Evolutionary conservation across 2,329 filamentous ascomycete species (phyloP).

Genomic region (Aspergillus terreus): DNA sequence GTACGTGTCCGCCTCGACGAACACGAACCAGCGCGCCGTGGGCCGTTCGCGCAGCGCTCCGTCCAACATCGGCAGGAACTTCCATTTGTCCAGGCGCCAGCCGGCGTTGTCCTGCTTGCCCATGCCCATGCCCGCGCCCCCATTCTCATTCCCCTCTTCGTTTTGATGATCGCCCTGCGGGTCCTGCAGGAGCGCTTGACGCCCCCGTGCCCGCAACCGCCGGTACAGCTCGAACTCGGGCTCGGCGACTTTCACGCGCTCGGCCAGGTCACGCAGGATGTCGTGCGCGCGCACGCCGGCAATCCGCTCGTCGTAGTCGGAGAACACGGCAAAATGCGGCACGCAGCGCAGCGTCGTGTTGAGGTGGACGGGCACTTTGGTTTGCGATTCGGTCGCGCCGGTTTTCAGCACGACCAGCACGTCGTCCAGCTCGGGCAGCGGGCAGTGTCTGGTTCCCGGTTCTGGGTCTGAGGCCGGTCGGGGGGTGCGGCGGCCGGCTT

Average conservation of each 20-base stretch:
- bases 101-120: conserved; percentile 35
- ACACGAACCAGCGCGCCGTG: conserved; percentile 54
- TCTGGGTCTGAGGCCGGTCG: no score
- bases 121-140: no score
- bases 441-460: neutral
- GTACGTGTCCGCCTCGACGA: conserved; percentile 56
- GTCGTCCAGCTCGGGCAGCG: conserved; percentile 15
- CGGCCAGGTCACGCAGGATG: conserved; percentile 22
- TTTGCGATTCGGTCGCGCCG: conserved; percentile 24
- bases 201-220: conserved; percentile 38
- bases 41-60: conserved; percentile 41
- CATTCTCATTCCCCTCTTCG: conserved; percentile 7
- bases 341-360: conserved; percentile 25
- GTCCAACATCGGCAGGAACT: conserved; percentile 53
- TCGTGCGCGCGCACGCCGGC: conserved; percentile 22
- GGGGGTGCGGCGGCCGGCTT: no score
- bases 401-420: conserved; percentile 26
- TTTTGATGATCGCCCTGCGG: conserved; percentile 10
- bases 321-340: conserved; percentile 26
- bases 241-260: conserved; percentile 5
- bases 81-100: conserved; percentile 54
- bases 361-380: conserved; percentile 27
- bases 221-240: conserved; percentile 28
- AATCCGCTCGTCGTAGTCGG: conserved; percentile 27
- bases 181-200: conserved; percentile 25